These are phyloP conservation scores for Botryotinia calthae DNA, from an alignment of 2,329 filamentous ascomycete species.

Conservation along the genomic window DNA sequence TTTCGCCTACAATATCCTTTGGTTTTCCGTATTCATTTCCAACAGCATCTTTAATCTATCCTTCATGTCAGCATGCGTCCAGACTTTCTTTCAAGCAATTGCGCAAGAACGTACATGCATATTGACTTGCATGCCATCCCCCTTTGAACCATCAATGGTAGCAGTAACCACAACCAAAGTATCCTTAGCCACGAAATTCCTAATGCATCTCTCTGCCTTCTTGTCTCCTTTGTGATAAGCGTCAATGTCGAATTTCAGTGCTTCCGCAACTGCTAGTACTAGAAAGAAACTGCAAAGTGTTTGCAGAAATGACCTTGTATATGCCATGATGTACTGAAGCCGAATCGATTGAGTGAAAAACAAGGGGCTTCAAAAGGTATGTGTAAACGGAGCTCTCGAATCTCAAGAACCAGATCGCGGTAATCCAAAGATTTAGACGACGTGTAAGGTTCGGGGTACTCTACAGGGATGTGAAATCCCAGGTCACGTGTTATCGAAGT, in stretches of 20 bases:
- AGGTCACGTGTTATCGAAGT: conserved; percentile 22
- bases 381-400: conserved; percentile 25
- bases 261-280: conserved; percentile 54
- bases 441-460: conserved; percentile 29
- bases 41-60: conserved; percentile 86
- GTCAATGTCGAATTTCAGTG: conserved; percentile 90
- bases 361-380: background rate
- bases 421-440: conserved; percentile 25
- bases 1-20: conserved; percentile 82
- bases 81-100: conserved; percentile 1
- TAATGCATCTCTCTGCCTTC: conserved; percentile 81
- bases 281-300: conserved; percentile 58
- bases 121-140: conserved; percentile 90
- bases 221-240: conserved; percentile 63
- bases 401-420: conserved; percentile 15
- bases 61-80: conserved; percentile 3
- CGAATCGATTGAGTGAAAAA: background rate
- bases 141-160: conserved; percentile 78
- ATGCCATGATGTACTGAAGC: conserved; percentile 46
- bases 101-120: conserved; percentile 69
- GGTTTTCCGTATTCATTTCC: conserved; percentile 95
- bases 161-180: conserved; percentile 95
- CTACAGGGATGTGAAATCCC: conserved; percentile 22
- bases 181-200: conserved; percentile 91
- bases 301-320: conserved; percentile 53